Evolutionary conservation across 192 early-diverging fungal genomes (phyloP).

Genomic region (Umbelopsis vinacea): DNA sequence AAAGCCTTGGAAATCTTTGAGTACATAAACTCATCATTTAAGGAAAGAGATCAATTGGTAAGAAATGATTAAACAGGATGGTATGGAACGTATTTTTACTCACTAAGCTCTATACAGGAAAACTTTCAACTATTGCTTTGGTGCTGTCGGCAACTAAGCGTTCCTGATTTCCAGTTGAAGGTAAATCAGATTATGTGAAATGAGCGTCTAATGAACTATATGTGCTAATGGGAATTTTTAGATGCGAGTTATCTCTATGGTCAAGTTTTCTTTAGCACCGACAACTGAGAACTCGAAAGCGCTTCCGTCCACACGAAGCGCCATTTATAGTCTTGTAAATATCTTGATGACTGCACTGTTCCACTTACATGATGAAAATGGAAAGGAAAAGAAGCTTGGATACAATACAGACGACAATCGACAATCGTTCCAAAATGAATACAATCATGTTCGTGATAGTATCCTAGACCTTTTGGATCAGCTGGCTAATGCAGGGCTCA

Average conservation of each 20-base stretch:
- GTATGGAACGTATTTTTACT: not conserved
- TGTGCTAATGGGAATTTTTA: not conserved
- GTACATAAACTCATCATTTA: conserved; percentile 37
- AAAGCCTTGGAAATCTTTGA: conserved; percentile 46
- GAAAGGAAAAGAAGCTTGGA: not conserved
- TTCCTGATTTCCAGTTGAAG: conserved; percentile 30
- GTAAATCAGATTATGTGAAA: conserved; percentile 9
- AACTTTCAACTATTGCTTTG: conserved; percentile 39
- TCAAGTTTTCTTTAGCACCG: conserved; percentile 27
- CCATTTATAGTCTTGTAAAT: conserved; percentile 43
- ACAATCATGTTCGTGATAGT: conserved; percentile 9
- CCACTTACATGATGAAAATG: not conserved
- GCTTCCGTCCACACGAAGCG: conserved; percentile 34
- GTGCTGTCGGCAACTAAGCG: conserved; percentile 36
- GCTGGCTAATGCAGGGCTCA: conserved; percentile 22
- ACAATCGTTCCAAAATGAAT: not conserved
- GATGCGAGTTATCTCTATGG: conserved; percentile 32
- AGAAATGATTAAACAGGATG: not conserved
- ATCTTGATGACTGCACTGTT: conserved; percentile 39
- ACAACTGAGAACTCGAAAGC: conserved; percentile 17
- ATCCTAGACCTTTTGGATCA: conserved; percentile 26
- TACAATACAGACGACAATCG: not conserved
- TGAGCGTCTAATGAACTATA: not conserved
- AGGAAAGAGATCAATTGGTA: conserved; percentile 30
- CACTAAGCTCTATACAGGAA: conserved; percentile 30